Conservation (phyloP, 1,139 yeast genomes). For the Yamadazyma friedrichii region DNA sequence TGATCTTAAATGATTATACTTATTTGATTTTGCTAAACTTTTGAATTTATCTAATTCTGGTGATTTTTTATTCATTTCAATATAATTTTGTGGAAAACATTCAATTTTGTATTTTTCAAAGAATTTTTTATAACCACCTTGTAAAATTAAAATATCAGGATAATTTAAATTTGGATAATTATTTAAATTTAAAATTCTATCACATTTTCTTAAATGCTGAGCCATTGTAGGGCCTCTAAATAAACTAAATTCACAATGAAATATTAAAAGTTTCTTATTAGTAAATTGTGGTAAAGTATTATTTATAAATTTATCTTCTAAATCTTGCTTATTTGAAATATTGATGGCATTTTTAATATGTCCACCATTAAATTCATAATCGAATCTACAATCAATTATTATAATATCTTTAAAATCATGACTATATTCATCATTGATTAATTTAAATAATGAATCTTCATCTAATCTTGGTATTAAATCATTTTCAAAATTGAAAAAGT, state of each 20-base stretch:
- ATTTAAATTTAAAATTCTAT: conserved; percentile 69
- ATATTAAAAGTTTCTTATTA: conserved; percentile 55
- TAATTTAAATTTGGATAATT: conserved; percentile 77
- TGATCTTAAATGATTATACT: conserved; percentile 28
- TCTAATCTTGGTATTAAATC: conserved; percentile 78
- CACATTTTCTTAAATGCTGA: conserved; percentile 76
- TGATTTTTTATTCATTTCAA: conserved; percentile 81
- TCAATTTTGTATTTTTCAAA: conserved; percentile 52
- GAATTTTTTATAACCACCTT: conserved; percentile 88
- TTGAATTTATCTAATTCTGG: conserved; percentile 68
- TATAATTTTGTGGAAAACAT: conserved; percentile 76
- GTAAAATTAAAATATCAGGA: conserved; percentile 85
- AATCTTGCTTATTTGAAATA: conserved; percentile 64
- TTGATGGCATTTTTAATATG: conserved; percentile 85
- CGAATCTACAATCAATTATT: conserved; percentile 86
- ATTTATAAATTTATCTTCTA: conserved; percentile 51
- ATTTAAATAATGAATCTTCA: conserved; percentile 59
- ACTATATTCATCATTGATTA: conserved; percentile 56
- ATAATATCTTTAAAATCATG: conserved; percentile 58
- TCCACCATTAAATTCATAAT: conserved; percentile 90
- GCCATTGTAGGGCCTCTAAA: conserved; percentile 95
- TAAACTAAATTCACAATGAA: conserved; percentile 93
- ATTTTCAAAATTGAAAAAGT: conserved; percentile 44
- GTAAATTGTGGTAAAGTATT: conserved; percentile 3
- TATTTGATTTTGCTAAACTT: conserved; percentile 37